phyloP scores from a whole-genome alignment of 371 early-diverging fungal species.

The Thermomucor indicae-seudaticae region DNA sequence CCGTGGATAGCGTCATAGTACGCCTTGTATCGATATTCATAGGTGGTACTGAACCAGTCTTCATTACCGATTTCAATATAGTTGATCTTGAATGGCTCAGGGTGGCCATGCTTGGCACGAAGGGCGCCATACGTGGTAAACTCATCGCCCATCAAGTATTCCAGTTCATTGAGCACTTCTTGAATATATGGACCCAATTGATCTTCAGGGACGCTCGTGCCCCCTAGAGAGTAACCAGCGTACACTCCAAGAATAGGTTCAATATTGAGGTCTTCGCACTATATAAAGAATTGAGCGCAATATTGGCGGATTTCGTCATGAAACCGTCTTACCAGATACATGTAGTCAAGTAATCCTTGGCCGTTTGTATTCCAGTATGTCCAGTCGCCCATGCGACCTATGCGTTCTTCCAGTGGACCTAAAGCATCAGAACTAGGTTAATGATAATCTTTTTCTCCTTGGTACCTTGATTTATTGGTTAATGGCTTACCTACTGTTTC shows the following conservation, averaged over 20 bases:
- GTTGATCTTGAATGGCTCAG: conserved; percentile 15
- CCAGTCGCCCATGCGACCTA: conserved; percentile 23
- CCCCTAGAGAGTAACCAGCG: conserved; percentile 16
- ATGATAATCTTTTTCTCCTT: no score
- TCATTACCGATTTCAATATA: conserved; percentile 24
- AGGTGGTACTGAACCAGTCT: conserved; percentile 17
- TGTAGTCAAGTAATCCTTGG: conserved; percentile 22
- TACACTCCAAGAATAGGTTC: conserved; percentile 9
- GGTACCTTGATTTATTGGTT: neutral
- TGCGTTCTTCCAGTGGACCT: conserved; percentile 21
- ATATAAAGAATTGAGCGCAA: neutral
- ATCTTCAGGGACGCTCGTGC: conserved; percentile 14
- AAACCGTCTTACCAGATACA: conserved; percentile 12
- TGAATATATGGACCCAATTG: conserved; percentile 21
- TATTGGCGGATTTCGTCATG: neutral
- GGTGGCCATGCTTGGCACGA: conserved; percentile 16
- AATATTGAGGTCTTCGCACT: conserved; percentile 10
- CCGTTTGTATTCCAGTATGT: conserved; percentile 21
- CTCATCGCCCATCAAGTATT: conserved; percentile 20
- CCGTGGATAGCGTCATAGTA: conserved; percentile 20
- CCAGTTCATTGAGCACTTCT: conserved; percentile 20
- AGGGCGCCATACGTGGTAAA: conserved; percentile 16
- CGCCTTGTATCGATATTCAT: conserved; percentile 18
- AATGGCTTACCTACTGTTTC: no score
- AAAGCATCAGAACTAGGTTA: no score